phyloP scores from a whole-genome alignment of 2,329 filamentous ascomycete genomes.

The Alternaria dauci region DNA sequence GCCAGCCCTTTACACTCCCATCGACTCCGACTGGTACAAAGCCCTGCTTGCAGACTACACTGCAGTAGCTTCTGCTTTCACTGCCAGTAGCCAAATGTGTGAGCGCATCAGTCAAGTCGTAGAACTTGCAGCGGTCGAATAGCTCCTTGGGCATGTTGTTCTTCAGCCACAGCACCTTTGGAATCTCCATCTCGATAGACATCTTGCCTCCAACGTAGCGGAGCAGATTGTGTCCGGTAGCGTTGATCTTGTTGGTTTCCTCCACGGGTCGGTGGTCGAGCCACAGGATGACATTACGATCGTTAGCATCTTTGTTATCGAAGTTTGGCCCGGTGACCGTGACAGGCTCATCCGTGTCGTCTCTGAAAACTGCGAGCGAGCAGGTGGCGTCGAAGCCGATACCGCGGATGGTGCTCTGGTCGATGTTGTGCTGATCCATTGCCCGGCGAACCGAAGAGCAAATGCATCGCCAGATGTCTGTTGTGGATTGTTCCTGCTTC shows the following conservation, averaged over 20 bases:
- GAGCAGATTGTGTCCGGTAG: slow-evolving; percentile 88
- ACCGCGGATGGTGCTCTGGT: slow-evolving; percentile 78
- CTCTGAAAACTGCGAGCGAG: slow-evolving; percentile 88
- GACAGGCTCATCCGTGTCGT: slow-evolving; percentile 89
- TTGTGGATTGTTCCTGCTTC: slow-evolving; percentile 90
- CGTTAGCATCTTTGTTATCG: slow-evolving; percentile 75
- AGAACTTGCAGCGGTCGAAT: slow-evolving; percentile 95
- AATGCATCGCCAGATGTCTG: slow-evolving; percentile 95
- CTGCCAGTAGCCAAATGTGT: slow-evolving; percentile 94
- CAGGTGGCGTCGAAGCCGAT: slow-evolving; percentile 99
- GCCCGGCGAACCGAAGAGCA: slow-evolving; percentile 86
- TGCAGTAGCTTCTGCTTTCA: slow-evolving; percentile 93
- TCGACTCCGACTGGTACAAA: slow-evolving; percentile 97
- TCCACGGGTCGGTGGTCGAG: slow-evolving; percentile 91
- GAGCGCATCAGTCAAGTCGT: slow-evolving; percentile 89
- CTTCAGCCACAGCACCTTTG: slow-evolving; percentile 98
- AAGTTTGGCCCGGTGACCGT: slow-evolving; percentile 91
- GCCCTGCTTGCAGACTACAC: slow-evolving; percentile 96
- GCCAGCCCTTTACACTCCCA: slow-evolving; percentile 97
- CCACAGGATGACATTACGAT: slow-evolving; percentile 97
- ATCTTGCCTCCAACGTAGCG: slow-evolving; percentile 97
- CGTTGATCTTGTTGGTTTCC: slow-evolving; percentile 93
- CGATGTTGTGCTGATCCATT: slow-evolving; percentile 80
- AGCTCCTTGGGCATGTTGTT: slow-evolving; percentile 94
- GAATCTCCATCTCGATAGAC: slow-evolving; percentile 99